Percentiles rank a stretch among this genome's conserved stretches.
Evolutionary conservation across 805 yeast species (phyloP).

Genomic region (Hermanozyma aechmeae): DNA sequence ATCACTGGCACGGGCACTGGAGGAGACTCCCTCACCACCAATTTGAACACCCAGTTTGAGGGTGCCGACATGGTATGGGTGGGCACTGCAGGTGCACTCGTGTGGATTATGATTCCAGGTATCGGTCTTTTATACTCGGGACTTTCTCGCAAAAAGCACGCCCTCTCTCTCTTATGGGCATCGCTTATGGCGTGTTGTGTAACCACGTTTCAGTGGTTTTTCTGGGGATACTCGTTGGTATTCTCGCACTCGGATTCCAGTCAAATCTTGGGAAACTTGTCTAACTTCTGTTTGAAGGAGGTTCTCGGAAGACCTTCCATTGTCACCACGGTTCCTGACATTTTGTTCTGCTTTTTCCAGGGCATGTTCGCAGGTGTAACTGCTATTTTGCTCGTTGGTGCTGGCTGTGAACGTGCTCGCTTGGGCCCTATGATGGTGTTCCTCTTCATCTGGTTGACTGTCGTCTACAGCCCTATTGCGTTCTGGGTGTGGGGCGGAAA

Average conservation of each 20-base stretch:
- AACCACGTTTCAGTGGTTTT: conserved; percentile 91
- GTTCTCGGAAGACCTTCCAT: conserved; percentile 77
- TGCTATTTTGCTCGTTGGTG: conserved; percentile 92
- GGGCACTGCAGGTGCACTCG: conserved; percentile 66
- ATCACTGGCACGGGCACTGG: conserved; percentile 47
- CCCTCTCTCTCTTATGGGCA: conserved; percentile 91
- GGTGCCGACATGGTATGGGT: conserved; percentile 82
- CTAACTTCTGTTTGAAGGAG: conserved; percentile 69
- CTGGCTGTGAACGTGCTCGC: conserved; percentile 95
- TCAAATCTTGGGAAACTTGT: conserved; percentile 70
- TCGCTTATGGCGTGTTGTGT: conserved; percentile 81
- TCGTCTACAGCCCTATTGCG: conserved; percentile 93
- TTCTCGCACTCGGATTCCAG: conserved; percentile 61
- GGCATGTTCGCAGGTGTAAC: conserved; percentile 96
- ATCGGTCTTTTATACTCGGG: conserved; percentile 92
- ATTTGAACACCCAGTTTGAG: conserved; percentile 63
- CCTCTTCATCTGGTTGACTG: conserved; percentile 87
- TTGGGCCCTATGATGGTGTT: conserved; percentile 95
- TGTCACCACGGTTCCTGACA: conserved; percentile 71
- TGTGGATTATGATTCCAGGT: conserved; percentile 96
- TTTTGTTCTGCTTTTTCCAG: conserved; percentile 83
- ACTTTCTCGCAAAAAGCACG: conserved; percentile 88
- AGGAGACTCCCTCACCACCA: conserved; percentile 66
- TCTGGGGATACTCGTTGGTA: conserved; percentile 76
- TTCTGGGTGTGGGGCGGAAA: conserved; percentile 95